Conservation (phyloP, 2,329 filamentous ascomycete species). For the Aspergillus transmontanensis region DNA sequence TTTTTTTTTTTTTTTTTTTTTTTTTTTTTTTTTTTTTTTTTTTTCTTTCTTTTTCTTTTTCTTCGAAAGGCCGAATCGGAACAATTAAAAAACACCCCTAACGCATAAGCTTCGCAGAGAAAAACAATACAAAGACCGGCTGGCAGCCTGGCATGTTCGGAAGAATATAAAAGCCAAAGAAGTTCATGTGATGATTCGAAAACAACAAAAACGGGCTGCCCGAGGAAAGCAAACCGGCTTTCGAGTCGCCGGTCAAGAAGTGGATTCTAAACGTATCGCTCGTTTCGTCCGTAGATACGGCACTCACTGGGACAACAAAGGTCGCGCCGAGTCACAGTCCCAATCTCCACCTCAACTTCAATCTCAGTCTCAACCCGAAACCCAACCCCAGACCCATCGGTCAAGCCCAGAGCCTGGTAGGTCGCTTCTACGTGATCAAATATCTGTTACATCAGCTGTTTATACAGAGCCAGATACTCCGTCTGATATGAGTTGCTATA, state of each 20-base stretch:
- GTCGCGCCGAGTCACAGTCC: constrained; percentile 10
- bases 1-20: constrained; percentile 10
- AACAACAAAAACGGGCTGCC: constrained; percentile 40
- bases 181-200: constrained; percentile 41
- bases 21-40: not conserved
- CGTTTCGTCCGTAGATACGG: constrained; percentile 38
- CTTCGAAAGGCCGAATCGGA: constrained; percentile 10
- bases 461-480: constrained; percentile 32
- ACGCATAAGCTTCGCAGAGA: constrained; percentile 31
- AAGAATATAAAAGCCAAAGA: constrained; percentile 44
- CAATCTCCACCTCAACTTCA: constrained; percentile 6
- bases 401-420: constrained; percentile 37
- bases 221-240: constrained; percentile 42
- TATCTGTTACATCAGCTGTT: not conserved
- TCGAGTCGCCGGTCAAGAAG: constrained; percentile 36
- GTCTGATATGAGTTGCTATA: constrained; percentile 43
- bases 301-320: constrained; percentile 28
- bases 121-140: constrained; percentile 44
- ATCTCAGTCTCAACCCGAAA: constrained; percentile 17
- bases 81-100: constrained; percentile 10
- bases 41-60: constrained; percentile 3
- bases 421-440: constrained; percentile 7
- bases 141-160: constrained; percentile 40
- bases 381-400: not conserved
- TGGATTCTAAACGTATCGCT: constrained; percentile 38